A percentile compares a stretch with the other conserved stretches of the same genome.
These are phyloP conservation scores for Monosporascus sp. DNA, from an alignment of 2,329 filamentous ascomycete genomes.

Conservation along the genomic window DNA sequence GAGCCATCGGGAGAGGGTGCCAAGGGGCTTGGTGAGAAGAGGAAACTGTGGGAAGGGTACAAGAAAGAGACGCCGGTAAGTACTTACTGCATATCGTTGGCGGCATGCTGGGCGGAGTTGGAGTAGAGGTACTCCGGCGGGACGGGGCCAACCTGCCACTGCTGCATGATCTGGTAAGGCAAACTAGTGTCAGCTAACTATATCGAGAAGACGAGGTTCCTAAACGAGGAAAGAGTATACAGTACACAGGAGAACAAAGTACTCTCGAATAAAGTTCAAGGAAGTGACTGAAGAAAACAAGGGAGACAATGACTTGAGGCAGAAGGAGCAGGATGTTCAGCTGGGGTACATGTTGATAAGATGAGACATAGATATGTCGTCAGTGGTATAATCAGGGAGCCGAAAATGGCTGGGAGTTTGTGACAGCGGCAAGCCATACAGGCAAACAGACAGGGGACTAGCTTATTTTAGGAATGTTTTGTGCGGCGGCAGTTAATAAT, in stretches of 20 bases:
- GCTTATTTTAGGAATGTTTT: neutral
- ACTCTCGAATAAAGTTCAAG: no score
- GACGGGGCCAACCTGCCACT: constrained; percentile 56
- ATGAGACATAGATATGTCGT: neutral
- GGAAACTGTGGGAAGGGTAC: constrained; percentile 10
- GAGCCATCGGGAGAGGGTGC: constrained; percentile 15
- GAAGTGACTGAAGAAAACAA: neutral
- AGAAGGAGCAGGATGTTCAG: neutral
- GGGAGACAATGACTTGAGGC: neutral
- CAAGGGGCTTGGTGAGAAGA: constrained; percentile 5
- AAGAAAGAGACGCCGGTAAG: constrained; percentile 21
- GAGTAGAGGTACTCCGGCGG: constrained; percentile 52
- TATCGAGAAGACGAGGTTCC: neutral
- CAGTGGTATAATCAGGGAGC: neutral
- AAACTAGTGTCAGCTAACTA: constrained; percentile 25
- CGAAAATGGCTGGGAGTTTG: neutral
- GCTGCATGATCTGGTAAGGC: constrained; percentile 48
- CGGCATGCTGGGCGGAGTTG: constrained; percentile 42
- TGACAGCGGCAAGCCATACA: neutral
- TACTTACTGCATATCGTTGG: constrained; percentile 56
- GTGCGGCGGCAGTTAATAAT: neutral
- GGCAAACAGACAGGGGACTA: neutral
- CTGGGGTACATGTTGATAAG: neutral
- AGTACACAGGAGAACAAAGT: neutral
- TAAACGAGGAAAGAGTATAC: neutral